Evolutionary conservation across 225 moss, liverwort and hornwort genomes (phyloP), one percentile per base, ranked within the genome.

Genomic region (Ulota crispa): DNA sequence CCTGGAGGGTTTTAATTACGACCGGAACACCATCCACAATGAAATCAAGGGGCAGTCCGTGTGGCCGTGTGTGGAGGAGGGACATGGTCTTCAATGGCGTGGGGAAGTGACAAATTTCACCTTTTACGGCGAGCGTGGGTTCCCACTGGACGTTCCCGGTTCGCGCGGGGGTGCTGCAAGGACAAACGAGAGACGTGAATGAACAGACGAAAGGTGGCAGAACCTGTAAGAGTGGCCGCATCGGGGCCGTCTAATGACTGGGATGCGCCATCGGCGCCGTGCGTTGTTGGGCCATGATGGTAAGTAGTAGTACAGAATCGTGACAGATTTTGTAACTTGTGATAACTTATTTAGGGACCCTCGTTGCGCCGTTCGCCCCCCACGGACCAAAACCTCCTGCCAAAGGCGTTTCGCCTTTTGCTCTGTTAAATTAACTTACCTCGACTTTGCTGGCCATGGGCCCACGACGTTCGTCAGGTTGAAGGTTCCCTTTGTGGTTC

Each of bases 241-340:
- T 86, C 83, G 0, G 0, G 2, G 1, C 88, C 88, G 81, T 75
- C 59, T 4, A 43, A 41, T 88, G 86, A 88, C 86, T 5, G 1
- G 0, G 0, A 3, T 4, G 19, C 10, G 59, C 7, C 78, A 86
- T 88, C 88, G 1, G 0, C 3, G 24, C 78, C 83, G 52, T 78
- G 75, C 75, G 75, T 64, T 88, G 86, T 86, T 83, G 27, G 24
- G 45, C 70, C 88, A 88, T 60, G 86, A 88, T 81, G 84, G 64
- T 37, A 70, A 16, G 87, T n/a, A n/a, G n/a, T n/a, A n/a, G n/a
- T 26, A 54, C 13, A 57, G 74, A 74, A 81, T 85, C 82, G 52
- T 75, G 75, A 70, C 82, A 53, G 78, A 9, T 82, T 63, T 69
- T 54, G 36, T 31, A n/a, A 20, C 62, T 10, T 68, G 50, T 14